Conservation (phyloP, 129 eudicot species). For the Flaveria ramosissima region DNA sequence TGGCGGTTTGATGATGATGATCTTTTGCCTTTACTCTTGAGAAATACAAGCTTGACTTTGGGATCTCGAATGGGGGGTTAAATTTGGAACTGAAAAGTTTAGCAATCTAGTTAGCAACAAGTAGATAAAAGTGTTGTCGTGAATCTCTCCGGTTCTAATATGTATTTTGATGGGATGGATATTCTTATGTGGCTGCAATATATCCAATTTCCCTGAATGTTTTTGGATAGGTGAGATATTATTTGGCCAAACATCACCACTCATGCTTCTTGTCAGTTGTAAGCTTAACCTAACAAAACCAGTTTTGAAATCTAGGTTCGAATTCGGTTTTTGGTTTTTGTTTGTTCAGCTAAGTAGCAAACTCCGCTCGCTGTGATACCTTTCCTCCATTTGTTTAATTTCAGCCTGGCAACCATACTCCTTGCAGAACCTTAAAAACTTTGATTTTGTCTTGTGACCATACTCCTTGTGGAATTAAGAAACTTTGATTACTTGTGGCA, state of each 20-base stretch:
- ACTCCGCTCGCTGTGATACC: no score
- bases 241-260: neutral
- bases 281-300: no score
- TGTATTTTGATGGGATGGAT: conserved; percentile 34
- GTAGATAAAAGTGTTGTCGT: conserved; percentile 31
- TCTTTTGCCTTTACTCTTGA: conserved; percentile 46
- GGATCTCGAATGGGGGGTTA: conserved; percentile 24
- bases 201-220: conserved; percentile 11
- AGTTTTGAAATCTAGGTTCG: no score
- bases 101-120: conserved; percentile 40
- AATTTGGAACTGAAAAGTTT: conserved; percentile 45
- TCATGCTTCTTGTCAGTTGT: no score
- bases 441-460: no score
- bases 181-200: conserved; percentile 24
- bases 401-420: no score
- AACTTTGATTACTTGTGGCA: no score
- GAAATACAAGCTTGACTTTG: conserved; percentile 38
- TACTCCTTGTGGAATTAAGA: no score
- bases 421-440: no score
- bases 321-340: no score
- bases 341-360: no score
- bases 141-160: conserved; percentile 26
- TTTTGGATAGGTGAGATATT: neutral
- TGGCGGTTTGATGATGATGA: conserved; percentile 19
- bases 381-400: no score